These are phyloP conservation scores for Sarocladium oryzae DNA, from an alignment of 2,329 filamentous ascomycete genomes.

Conservation along the genomic window DNA sequence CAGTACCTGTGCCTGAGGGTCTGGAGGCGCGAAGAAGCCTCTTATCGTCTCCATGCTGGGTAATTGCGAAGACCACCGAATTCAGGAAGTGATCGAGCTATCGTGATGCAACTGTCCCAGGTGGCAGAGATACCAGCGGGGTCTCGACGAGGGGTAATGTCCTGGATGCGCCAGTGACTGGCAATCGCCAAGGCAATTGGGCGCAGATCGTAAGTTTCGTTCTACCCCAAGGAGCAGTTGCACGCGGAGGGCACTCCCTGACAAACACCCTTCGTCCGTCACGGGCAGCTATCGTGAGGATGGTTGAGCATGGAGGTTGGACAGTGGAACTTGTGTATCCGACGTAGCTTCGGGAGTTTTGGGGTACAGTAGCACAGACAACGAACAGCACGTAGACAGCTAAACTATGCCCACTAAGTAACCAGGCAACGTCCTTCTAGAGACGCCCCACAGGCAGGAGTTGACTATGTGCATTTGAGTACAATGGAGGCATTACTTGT, in stretches of 20 bases:
- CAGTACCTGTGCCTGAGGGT: constrained; percentile 83
- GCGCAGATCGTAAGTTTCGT: background rate
- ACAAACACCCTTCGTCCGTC: background rate
- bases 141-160: background rate
- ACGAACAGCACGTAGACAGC: no score
- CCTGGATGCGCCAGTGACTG: no score
- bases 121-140: background rate
- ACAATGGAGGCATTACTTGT: background rate
- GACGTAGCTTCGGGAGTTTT: background rate
- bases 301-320: constrained; percentile 5
- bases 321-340: background rate
- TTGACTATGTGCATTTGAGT: no score
- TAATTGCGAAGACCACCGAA: background rate
- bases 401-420: no score
- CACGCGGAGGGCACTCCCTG: background rate
- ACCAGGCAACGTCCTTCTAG: no score
- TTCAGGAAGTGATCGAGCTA: background rate
- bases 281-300: constrained; percentile 5
- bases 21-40: constrained; percentile 82
- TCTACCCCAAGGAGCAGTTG: background rate
- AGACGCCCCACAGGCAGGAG: no score
- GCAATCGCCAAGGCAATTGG: background rate
- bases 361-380: background rate
- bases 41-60: constrained; percentile 76
- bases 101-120: background rate